Evolutionary conservation across 306 rosid genomes (phyloP).

Genomic region (Parietaria judaica): DNA sequence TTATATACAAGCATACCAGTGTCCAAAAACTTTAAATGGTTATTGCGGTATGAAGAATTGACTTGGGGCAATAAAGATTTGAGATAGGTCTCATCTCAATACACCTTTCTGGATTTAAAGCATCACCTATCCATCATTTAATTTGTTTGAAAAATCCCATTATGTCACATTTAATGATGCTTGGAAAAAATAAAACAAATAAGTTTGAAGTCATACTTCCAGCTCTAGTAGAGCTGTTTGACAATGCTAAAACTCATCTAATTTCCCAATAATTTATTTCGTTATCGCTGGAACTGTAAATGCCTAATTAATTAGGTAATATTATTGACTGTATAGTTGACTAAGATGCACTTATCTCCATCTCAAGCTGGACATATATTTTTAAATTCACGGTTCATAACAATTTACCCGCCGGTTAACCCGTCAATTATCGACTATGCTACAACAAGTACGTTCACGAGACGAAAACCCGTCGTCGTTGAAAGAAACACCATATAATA

Average conservation of each 20-base stretch:
- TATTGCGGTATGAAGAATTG: not conserved
- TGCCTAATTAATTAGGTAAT: not conserved
- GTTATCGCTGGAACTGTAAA: not conserved
- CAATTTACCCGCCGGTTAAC: no score
- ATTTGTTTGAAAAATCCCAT: not conserved
- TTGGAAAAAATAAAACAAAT: not conserved
- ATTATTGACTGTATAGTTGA: not conserved
- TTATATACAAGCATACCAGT: not conserved
- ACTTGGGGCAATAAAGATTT: no score
- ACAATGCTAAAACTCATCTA: not conserved
- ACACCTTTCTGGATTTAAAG: not conserved
- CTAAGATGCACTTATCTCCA: no score
- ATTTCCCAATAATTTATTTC: not conserved
- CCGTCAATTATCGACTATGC: no score
- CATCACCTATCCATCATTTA: not conserved
- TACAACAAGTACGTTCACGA: no score
- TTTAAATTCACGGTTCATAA: no score
- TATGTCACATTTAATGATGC: not conserved
- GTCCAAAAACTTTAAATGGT: not conserved
- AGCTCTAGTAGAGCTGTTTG: slow-evolving; percentile 6
- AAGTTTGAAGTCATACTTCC: slow-evolving; percentile 2
- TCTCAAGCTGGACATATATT: no score
- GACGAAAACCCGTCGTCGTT: no score
- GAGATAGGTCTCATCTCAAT: not conserved
- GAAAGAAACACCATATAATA: no score